Evolutionary conservation across 1,139 yeast species (phyloP), one percentile per base, ranked within the genome.

Genomic region (Yarrowia galli): DNA sequence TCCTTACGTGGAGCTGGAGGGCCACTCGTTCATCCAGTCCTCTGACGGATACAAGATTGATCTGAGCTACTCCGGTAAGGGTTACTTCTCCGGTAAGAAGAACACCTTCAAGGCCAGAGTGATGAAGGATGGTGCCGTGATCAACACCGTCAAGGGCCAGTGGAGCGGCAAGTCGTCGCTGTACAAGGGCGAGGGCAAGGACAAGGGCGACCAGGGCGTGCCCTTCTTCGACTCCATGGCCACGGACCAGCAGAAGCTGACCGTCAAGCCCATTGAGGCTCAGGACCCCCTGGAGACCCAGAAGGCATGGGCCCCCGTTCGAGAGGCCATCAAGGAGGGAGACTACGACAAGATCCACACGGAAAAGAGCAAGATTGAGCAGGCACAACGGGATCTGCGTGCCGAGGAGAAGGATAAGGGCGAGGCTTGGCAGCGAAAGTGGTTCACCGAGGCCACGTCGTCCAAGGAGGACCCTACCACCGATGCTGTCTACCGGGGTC

Each of bases 31-130:
- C 75, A 91, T 95, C 74, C 96, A 91, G 78, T 83, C 92, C 46
- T 87, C 96, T 8, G 83, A 86, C 67, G 98, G 98, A 12, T 89
- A 87, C 79, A 78, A 84, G 71, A 86, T 96, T 23, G 84, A 85
- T 28, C 81, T 95, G 72, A 97, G 91, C 74, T 95, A 86, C 79
- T 83, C 91, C 56, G 99, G 99, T 45, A 87, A 95, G 78, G 99
- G 99, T 35, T 95, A 92, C 81, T 91, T 95, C 76, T 85, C 92
- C n/a, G 99, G 99, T 72, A 93, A 92, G 83, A 93, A 92, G 82
- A 93, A 95, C 80, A 81, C 93, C 12, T 92, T 89, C 81, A 93
- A 92, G 80, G 96, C 97, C 45, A 84, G 93, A 75, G 85, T 93
- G 69, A 89, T 78, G 78, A 84, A 85, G 73, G 85, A 85, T 75